phyloP scores from a whole-genome alignment of 805 yeast genomes.

The Sugiyamaella valdiviana region DNA sequence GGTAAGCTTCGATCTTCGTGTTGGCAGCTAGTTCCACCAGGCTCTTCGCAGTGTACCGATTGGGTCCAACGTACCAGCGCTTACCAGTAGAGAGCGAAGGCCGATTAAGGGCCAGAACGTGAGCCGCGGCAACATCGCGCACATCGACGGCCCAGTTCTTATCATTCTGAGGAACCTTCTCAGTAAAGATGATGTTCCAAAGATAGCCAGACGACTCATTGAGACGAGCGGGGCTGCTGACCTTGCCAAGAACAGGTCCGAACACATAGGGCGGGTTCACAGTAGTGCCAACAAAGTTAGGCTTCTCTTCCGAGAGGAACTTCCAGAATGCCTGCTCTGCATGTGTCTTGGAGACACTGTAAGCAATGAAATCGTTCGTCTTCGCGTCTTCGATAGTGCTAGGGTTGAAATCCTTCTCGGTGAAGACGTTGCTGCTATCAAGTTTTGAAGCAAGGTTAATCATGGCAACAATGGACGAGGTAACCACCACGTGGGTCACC shows the following conservation, averaged over 20 bases:
- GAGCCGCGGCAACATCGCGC: conserved; percentile 57
- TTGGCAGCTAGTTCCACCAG: no score
- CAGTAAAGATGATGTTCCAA: neutral
- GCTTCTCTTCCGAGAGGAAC: conserved; percentile 33
- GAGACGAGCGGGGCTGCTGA: conserved; percentile 1
- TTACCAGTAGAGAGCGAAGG: neutral
- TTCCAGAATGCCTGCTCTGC: conserved; percentile 58
- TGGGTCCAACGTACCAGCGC: no score
- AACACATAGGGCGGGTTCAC: conserved; percentile 30
- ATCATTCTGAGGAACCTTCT: neutral
- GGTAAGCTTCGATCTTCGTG: no score
- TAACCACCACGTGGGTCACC: conserved; percentile 38
- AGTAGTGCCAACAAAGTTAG: conserved; percentile 22
- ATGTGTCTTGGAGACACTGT: conserved; percentile 41
- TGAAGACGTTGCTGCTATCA: conserved; percentile 37
- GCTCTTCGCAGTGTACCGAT: no score
- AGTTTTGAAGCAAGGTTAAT: conserved; percentile 9
- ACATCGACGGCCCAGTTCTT: conserved; percentile 42
- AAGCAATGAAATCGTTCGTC: conserved; percentile 12
- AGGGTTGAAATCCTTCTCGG: conserved; percentile 30
- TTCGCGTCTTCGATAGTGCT: conserved; percentile 26
- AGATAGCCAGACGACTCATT: neutral
- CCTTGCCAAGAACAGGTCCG: conserved; percentile 29
- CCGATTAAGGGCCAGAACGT: conserved; percentile 44
- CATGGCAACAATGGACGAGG: conserved; percentile 36